Evolutionary conservation across 2,329 filamentous ascomycete species (phyloP).

Genomic region (Sporothrix pseudoabietina): DNA sequence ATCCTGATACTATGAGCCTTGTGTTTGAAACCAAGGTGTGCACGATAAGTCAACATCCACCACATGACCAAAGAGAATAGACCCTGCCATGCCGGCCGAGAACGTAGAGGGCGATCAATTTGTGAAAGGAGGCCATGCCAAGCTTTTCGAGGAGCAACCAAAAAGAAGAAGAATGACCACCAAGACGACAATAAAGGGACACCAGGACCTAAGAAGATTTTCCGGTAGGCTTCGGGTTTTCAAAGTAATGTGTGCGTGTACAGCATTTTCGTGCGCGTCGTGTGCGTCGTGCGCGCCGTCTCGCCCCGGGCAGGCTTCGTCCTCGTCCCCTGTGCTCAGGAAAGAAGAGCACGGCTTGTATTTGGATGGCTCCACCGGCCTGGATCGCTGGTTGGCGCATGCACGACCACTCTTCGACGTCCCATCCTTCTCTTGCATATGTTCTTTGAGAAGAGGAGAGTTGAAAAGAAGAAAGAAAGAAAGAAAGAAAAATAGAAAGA

Average conservation of each 20-base stretch:
- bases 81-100: not conserved
- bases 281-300: not conserved
- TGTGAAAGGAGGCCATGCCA: conserved; percentile 6
- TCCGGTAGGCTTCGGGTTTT: not conserved
- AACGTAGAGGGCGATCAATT: not conserved
- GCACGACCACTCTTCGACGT: not conserved
- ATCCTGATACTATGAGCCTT: not conserved
- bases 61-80: not conserved
- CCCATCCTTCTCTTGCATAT: not conserved
- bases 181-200: not conserved
- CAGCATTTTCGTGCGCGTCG: conserved; percentile 2
- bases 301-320: not conserved
- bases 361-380: not conserved
- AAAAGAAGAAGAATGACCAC: no score
- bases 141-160: not conserved
- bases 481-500: not conserved
- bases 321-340: not conserved
- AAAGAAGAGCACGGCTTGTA: not conserved
- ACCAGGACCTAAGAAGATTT: not conserved
- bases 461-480: not conserved
- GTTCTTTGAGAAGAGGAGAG: not conserved
- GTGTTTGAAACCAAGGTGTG: not conserved
- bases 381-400: conserved; percentile 12
- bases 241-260: not conserved
- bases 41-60: not conserved